Evolutionary conservation across 1,139 yeast genomes (phyloP).

Genomic region (Geotrichum candidum): DNA sequence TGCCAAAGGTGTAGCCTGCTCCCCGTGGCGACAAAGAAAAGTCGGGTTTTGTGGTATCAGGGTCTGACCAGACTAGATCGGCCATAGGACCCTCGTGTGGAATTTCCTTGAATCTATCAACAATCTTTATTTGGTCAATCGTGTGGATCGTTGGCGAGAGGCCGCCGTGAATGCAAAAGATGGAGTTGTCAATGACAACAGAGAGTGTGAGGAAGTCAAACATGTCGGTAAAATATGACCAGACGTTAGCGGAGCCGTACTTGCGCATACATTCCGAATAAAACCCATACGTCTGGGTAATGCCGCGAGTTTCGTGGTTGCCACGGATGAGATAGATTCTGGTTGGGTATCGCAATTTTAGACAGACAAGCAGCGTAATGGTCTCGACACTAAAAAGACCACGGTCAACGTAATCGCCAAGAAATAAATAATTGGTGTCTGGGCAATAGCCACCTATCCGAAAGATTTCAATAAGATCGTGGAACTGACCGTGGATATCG

Average conservation of each 20-base stretch:
- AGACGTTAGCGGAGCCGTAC: slow-evolving; percentile 76
- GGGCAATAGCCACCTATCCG: slow-evolving; percentile 92
- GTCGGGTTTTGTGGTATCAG: slow-evolving; percentile 79
- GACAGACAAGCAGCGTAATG: slow-evolving; percentile 68
- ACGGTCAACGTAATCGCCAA: slow-evolving; percentile 89
- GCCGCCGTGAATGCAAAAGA: slow-evolving; percentile 98
- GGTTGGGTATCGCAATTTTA: slow-evolving; percentile 81
- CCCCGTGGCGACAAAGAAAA: slow-evolving; percentile 91
- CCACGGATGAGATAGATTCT: slow-evolving; percentile 81
- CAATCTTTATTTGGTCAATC: slow-evolving; percentile 80
- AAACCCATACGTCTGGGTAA: slow-evolving; percentile 94
- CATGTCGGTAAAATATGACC: slow-evolving; percentile 85
- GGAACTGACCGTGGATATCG: slow-evolving; percentile 96
- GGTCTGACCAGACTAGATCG: slow-evolving; percentile 97
- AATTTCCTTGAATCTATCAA: slow-evolving; percentile 84
- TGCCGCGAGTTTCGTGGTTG: slow-evolving; percentile 92
- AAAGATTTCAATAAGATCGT: slow-evolving; percentile 86
- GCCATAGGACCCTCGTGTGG: slow-evolving; percentile 99
- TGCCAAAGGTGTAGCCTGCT: slow-evolving; percentile 95
- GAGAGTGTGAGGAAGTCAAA: slow-evolving; percentile 87
- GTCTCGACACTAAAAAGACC: slow-evolving; percentile 92
- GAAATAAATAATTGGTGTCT: slow-evolving; percentile 80
- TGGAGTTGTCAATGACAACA: slow-evolving; percentile 81
- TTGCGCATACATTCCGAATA: slow-evolving; percentile 90
- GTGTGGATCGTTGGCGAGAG: slow-evolving; percentile 89